A percentile compares a stretch with the other conserved stretches of the same genome.
These are phyloP conservation scores for Torulaspora gathmanii DNA, from an alignment of 805 yeast species.

Conservation along the genomic window DNA sequence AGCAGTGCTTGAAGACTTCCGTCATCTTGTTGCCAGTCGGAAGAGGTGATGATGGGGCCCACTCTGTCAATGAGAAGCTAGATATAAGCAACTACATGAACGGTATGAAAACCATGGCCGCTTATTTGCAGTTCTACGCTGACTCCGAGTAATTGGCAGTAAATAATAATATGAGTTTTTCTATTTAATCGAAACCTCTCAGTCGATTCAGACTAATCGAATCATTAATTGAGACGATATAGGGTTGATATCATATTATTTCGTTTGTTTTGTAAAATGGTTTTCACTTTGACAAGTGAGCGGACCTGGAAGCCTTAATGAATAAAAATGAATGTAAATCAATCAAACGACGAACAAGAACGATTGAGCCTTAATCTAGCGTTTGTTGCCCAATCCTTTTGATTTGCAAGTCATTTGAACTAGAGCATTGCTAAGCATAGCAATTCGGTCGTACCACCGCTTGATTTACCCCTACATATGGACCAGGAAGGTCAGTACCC, in stretches of 20 bases:
- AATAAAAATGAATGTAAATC: neutral
- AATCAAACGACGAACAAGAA: neutral
- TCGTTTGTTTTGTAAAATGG: neutral
- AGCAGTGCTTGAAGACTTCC: conserved; percentile 75
- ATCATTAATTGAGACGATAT: no score
- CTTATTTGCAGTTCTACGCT: conserved; percentile 85
- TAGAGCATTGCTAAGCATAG: neutral
- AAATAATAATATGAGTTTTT: neutral
- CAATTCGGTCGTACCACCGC: neutral
- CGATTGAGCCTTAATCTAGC: neutral
- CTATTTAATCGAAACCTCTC: no score
- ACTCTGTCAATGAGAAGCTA: conserved; percentile 92
- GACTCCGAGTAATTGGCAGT: conserved; percentile 14
- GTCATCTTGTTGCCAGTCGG: conserved; percentile 95
- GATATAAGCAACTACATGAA: conserved; percentile 84
- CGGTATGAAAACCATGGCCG: conserved; percentile 90
- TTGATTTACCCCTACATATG: conserved; percentile 15
- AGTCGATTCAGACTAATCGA: no score
- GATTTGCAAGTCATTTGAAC: no score
- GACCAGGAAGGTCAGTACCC: conserved; percentile 27
- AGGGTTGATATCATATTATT: neutral
- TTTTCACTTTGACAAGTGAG: neutral
- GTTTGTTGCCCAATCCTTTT: no score
- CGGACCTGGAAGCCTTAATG: conserved; percentile 1
- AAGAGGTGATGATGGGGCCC: conserved; percentile 99